Conservation (phyloP, 495 filamentous ascomycete species). For the Parachaetomium inaequale region DNA sequence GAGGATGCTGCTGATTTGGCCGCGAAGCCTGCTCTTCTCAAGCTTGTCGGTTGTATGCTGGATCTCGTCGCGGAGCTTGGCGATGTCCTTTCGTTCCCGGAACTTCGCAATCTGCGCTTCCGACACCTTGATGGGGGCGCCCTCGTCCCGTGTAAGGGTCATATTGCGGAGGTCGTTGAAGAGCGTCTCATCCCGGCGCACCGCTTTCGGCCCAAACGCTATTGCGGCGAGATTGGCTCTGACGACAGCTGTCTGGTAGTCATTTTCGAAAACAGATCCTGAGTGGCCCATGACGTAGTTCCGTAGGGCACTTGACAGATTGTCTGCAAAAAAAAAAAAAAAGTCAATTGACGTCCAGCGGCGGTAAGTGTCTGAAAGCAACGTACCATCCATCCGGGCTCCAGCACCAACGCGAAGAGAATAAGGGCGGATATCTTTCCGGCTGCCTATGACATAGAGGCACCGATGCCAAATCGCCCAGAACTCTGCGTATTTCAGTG, state of each 20-base stretch:
- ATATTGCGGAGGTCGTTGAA: slow-evolving; percentile 18
- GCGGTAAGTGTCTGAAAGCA: slow-evolving; percentile 7
- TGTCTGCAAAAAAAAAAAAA: slow-evolving; percentile 7
- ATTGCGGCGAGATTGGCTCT: slow-evolving; percentile 7
- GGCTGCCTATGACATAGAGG: slow-evolving; percentile 13
- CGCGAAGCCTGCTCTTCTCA: slow-evolving; percentile 15
- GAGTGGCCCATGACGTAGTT: slow-evolving; percentile 16
- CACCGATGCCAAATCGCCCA: neutral
- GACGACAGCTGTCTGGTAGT: slow-evolving; percentile 14
- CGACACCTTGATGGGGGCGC: slow-evolving; percentile 16
- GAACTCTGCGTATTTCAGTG: slow-evolving; percentile 11
- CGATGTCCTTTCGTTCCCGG: slow-evolving; percentile 15
- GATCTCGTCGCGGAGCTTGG: slow-evolving; percentile 12
- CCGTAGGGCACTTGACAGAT: slow-evolving; percentile 18
- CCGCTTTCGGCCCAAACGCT: slow-evolving; percentile 12
- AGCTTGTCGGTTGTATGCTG: slow-evolving; percentile 6
- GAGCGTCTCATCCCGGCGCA: slow-evolving; percentile 11
- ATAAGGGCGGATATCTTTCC: slow-evolving; percentile 15
- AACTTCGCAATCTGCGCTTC: slow-evolving; percentile 17
- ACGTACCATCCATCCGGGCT: slow-evolving; percentile 19
- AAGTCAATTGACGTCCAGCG: slow-evolving; percentile 11
- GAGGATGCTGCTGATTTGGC: slow-evolving; percentile 7
- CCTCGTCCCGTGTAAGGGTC: slow-evolving; percentile 14
- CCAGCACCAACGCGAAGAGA: slow-evolving; percentile 17
- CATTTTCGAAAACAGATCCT: slow-evolving; percentile 14